Evolutionary conservation across 225 moss, liverwort and hornwort genomes (phyloP).

Genomic region (Pseudisothecium myosuroides): DNA sequence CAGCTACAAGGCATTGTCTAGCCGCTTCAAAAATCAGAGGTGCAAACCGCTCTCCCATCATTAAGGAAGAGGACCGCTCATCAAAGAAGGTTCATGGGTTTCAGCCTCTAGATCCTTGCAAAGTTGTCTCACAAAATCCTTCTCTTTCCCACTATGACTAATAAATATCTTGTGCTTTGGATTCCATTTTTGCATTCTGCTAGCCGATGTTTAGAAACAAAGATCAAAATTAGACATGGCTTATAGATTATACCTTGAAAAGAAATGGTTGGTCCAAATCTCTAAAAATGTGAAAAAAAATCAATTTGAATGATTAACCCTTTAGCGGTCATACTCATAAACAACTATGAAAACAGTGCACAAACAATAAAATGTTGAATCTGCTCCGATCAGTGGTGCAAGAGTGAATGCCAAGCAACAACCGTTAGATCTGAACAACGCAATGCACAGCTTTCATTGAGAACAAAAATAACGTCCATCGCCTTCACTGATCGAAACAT

Average conservation of each 20-base stretch:
- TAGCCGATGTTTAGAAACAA: not conserved
- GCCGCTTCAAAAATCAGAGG: not conserved
- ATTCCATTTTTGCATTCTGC: not conserved
- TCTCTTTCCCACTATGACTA: not conserved
- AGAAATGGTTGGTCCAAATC: not conserved
- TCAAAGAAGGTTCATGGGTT: not conserved
- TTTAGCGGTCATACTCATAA: no score
- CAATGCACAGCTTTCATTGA: no score
- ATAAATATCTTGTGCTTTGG: not conserved
- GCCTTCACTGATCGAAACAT: no score
- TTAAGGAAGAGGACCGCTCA: not conserved
- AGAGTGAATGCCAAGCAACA: no score
- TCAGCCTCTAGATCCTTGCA: not conserved
- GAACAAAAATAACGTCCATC: no score
- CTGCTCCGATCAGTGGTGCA: no score
- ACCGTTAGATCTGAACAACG: no score
- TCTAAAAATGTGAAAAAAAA: no score
- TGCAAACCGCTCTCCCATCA: not conserved
- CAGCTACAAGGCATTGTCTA: not conserved
- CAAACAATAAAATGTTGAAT: no score
- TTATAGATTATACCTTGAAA: not conserved
- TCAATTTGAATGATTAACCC: no score
- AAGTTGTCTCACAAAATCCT: not conserved
- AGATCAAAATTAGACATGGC: rapidly evolving
- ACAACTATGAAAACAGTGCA: no score